Base-by-base conservation (phyloP, 2,329 filamentous ascomycete species). In the Apiospora malaysiana region DNA sequence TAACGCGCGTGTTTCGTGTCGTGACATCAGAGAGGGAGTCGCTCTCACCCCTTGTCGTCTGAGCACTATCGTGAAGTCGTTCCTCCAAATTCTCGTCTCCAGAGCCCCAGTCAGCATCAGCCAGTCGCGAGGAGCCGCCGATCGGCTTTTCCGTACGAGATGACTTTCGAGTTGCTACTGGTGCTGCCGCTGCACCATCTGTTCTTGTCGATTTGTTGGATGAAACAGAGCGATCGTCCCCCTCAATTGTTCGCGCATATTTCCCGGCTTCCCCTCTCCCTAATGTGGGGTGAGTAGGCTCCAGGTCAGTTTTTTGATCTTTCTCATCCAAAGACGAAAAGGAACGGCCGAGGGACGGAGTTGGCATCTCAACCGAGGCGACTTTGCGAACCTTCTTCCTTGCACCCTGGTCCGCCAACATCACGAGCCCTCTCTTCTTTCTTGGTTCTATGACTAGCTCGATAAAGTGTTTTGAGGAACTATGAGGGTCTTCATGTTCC, bases 361-460 rank as follows among this genome's bases (percentile, higher is more conserved):
- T 8, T 25, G 40, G 16, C 27, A 9, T 27, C 23, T 32, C 45
- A 14, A n/a, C 23, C 66, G 25, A 45, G 43, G 56, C 25, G 14
- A 65, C 21, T 27, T 51, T 69, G 14, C 69, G 68, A 43, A 43
- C n/a, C 23, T 68, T 72, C 42, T 69, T 71, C 25, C 21, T 65
- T 27, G 10, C 25, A 3, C 67, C 73, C 69, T 77, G 80, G 68
- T 85, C 83, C 0, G 83, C 80, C 5, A 86, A 69, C 78, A 88
- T 81, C 59, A 88, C 74, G 9, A 89, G 75, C 1, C 87, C 86
- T 69, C 85, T 82, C 71, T 83, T 85, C 71, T 83, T 83, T 70
- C 83, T 81, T 23, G 85, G 79, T 71, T 81, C 84, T 68, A 88
- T 85, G 9, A 83, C 82, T 46, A 88, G 77, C 72, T 85, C 83